Conservation (phyloP, 2,329 filamentous ascomycete species). For the Monosporascus sp. region DNA sequence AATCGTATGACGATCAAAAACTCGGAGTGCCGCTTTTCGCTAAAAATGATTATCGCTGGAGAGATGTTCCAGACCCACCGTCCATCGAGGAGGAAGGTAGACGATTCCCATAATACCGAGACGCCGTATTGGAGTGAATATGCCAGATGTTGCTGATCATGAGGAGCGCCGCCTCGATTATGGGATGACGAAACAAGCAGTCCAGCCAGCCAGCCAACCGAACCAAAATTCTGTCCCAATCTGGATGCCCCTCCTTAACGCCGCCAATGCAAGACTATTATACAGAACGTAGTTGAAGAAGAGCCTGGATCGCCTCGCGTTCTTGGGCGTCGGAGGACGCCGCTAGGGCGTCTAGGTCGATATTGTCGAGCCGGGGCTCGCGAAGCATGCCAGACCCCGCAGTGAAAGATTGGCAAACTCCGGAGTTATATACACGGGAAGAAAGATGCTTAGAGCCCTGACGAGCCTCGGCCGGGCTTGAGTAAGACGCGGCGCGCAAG, state of each 20-base stretch:
- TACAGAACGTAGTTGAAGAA: slow-evolving; percentile 75
- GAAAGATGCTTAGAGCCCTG: slow-evolving; percentile 43
- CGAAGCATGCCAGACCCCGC: slow-evolving; percentile 47
- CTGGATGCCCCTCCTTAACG: slow-evolving; percentile 35
- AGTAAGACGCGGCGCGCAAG: slow-evolving; percentile 63
- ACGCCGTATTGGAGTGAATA: slow-evolving; percentile 19
- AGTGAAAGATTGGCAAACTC: slow-evolving; percentile 43
- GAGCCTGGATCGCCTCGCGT: slow-evolving; percentile 74
- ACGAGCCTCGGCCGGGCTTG: slow-evolving; percentile 49
- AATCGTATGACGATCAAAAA: slow-evolving; percentile 18
- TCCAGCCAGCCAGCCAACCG: slow-evolving; percentile 19
- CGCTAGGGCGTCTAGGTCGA: slow-evolving; percentile 47
- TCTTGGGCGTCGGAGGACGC: slow-evolving; percentile 63
- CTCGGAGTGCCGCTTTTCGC: slow-evolving; percentile 20
- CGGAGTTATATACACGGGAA: slow-evolving; percentile 43
- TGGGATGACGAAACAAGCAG: slow-evolving; percentile 19
- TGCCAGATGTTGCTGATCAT: slow-evolving; percentile 18
- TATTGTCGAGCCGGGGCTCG: slow-evolving; percentile 43
- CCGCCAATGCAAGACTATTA: slow-evolving; percentile 53
- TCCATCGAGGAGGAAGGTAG: slow-evolving; percentile 12
- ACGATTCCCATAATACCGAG: slow-evolving; percentile 16
- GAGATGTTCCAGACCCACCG: slow-evolving; percentile 12
- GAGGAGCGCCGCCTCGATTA: slow-evolving; percentile 22
- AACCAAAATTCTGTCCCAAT: slow-evolving; percentile 15
- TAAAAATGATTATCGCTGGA: slow-evolving; percentile 12